These are phyloP conservation scores for Eimeria praecox DNA, from an alignment of 169 alveolate species.

Conservation along the genomic window DNA sequence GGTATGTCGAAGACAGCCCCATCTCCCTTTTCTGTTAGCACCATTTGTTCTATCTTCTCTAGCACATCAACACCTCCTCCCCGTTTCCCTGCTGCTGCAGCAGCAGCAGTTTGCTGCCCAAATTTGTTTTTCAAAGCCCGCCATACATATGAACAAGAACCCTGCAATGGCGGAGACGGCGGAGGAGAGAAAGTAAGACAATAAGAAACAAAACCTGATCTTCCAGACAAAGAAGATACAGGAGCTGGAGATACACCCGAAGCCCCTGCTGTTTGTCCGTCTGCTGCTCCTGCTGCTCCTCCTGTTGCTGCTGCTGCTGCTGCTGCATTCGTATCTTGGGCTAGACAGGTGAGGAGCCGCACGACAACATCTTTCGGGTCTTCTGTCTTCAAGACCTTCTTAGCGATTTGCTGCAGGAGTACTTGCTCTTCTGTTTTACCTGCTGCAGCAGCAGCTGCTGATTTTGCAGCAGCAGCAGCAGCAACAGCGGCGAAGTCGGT, in stretches of 20 bases:
- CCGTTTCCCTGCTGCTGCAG: neutral
- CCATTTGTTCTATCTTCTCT: constrained; percentile 58
- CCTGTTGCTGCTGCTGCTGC: constrained; percentile 58
- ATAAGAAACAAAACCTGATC: neutral
- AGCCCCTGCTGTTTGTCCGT: constrained; percentile 19
- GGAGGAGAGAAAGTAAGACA: neutral
- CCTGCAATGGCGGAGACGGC: neutral
- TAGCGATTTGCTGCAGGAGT: constrained; percentile 36
- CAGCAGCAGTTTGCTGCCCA: constrained; percentile 3
- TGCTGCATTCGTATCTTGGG: constrained; percentile 57
- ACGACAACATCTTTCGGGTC: neutral
- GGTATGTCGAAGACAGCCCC: constrained; percentile 75
- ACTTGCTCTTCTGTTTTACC: constrained; percentile 7
- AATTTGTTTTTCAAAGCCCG: constrained; percentile 42
- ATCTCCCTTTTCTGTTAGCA: constrained; percentile 14
- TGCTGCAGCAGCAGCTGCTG: constrained; percentile 19
- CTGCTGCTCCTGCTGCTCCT: neutral
- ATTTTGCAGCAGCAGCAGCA: constrained; percentile 54
- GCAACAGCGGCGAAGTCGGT: constrained; percentile 52
- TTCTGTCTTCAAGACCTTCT: constrained; percentile 53
- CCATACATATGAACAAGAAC: constrained; percentile 66
- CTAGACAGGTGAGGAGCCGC: constrained; percentile 73
- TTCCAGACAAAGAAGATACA: neutral
- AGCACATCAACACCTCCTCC: neutral
- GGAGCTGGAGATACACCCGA: neutral